Conservation (phyloP, 1,284 basidiomycete species). For the Somion occarium region DNA sequence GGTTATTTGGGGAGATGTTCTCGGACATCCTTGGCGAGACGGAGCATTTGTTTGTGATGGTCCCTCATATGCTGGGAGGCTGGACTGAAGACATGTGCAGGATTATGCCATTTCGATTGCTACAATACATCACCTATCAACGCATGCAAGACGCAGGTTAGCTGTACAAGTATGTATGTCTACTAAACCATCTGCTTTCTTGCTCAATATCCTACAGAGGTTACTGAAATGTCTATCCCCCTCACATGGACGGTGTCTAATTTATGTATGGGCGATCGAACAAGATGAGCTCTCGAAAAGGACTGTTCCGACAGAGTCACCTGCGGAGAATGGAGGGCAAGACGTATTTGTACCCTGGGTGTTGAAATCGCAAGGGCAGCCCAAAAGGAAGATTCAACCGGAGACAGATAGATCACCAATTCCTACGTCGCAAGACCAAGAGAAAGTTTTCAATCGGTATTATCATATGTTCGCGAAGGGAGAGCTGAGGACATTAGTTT, state of each 20-base stretch:
- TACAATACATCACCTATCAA: slow-evolving; percentile 91
- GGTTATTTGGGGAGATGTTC: slow-evolving; percentile 71
- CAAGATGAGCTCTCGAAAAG: slow-evolving; percentile 84
- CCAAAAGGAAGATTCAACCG: slow-evolving; percentile 14
- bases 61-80: background rate
- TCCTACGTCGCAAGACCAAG: slow-evolving; percentile 6
- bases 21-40: slow-evolving; percentile 64
- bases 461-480: slow-evolving; percentile 90
- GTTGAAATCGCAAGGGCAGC: slow-evolving; percentile 24
- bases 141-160: slow-evolving; percentile 61
- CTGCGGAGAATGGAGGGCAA: slow-evolving; percentile 28
- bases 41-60: slow-evolving; percentile 68
- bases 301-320: slow-evolving; percentile 31
- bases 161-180: slow-evolving; percentile 61
- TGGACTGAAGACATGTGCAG: slow-evolving; percentile 36
- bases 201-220: slow-evolving; percentile 42
- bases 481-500: slow-evolving; percentile 65
- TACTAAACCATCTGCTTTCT: slow-evolving; percentile 9
- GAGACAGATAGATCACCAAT: slow-evolving; percentile 1
- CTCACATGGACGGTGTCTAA: slow-evolving; percentile 71
- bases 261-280: slow-evolving; percentile 99
- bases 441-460: slow-evolving; percentile 74
- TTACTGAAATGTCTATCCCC: slow-evolving; percentile 63
- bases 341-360: slow-evolving; percentile 80
- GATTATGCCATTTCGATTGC: slow-evolving; percentile 95